Evolutionary conservation across 1,139 yeast genomes (phyloP), one percentile per base, ranked within the genome.

Genomic region (Yamadazyma triangularis): DNA sequence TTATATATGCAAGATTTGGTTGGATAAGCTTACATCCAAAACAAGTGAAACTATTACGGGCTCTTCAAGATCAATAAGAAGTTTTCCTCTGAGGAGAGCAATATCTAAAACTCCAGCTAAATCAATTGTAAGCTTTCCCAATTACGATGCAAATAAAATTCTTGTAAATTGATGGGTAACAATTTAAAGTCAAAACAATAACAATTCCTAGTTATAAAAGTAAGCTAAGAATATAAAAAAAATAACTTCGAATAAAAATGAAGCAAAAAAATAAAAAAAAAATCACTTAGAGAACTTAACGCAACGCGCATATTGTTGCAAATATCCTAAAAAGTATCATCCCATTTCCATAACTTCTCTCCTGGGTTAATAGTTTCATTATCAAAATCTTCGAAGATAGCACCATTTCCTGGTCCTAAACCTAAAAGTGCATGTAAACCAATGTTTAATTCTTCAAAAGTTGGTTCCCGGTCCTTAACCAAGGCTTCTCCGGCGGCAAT

Each of bases 111-210:
- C 45, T 23, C 57, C 52, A 13, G 63, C 73, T 3, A 61, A 61
- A 39, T 60, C 70, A 3, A 53, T 68, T 9, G 50, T 63, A 24
- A 67, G 71, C 38, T 61, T 63, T 43, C 70, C 72, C 3, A 62
- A 64, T 31, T 58, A 62, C 27, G 35, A 34, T n/a, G n/a, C n/a
- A n/a, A n/a, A n/a, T n/a, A n/a, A n/a, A n/a, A n/a, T n/a, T n/a
- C n/a, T n/a, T n/a, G n/a, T n/a, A n/a, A n/a, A n/a, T n/a, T n/a
- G n/a, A n/a, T n/a, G n/a, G n/a, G n/a, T n/a, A n/a, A n/a, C n/a
- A n/a, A n/a, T n/a, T n/a, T n/a, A n/a, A n/a, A n/a, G n/a, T n/a
- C n/a, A n/a, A n/a, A n/a, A n/a, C n/a, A n/a, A n/a, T n/a, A n/a
- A n/a, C n/a, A n/a, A n/a, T n/a, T n/a, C n/a, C n/a, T n/a, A n/a